A percentile compares a stretch with the other conserved stretches of the same genome.
phyloP scores from a whole-genome alignment of 2,329 filamentous ascomycete species.

The Helotiales sp. region DNA sequence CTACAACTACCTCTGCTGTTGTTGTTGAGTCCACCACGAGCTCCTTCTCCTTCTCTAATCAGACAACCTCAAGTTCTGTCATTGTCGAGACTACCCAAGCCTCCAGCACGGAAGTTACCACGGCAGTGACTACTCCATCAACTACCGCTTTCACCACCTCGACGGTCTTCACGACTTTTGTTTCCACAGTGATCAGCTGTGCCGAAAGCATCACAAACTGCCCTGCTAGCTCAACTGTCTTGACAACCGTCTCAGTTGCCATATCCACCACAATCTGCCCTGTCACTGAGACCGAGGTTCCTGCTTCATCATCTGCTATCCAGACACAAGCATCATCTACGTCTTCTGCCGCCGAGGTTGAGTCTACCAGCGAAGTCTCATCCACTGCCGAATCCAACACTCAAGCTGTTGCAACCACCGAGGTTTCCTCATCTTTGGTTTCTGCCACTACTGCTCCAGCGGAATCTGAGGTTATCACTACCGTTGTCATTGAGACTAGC shows the following conservation, averaged over 20 bases:
- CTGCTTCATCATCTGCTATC: no score
- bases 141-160: conserved; percentile 32
- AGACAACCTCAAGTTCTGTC: conserved; percentile 8
- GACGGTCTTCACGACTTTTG: conserved; percentile 50
- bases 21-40: conserved; percentile 13
- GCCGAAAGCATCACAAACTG: conserved; percentile 49
- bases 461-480: conserved; percentile 24
- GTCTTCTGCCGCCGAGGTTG: not conserved
- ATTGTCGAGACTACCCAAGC: conserved; percentile 1
- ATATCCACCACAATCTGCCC: conserved; percentile 12
- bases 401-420: not conserved
- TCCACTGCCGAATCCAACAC: not conserved
- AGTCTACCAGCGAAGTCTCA: not conserved
- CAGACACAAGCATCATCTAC: not conserved
- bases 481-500: conserved; percentile 23
- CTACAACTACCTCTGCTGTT: conserved; percentile 18
- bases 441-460: conserved; percentile 1
- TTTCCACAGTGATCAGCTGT: conserved; percentile 52
- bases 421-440: conserved; percentile 12
- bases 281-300: conserved; percentile 4
- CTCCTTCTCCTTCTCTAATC: conserved; percentile 17
- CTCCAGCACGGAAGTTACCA: not conserved
- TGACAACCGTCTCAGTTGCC: conserved; percentile 17
- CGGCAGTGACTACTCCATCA: not conserved
- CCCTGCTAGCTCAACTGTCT: conserved; percentile 38